phyloP scores from a whole-genome alignment of 2,329 filamentous ascomycete genomes.

The Fusarium buxicola region DNA sequence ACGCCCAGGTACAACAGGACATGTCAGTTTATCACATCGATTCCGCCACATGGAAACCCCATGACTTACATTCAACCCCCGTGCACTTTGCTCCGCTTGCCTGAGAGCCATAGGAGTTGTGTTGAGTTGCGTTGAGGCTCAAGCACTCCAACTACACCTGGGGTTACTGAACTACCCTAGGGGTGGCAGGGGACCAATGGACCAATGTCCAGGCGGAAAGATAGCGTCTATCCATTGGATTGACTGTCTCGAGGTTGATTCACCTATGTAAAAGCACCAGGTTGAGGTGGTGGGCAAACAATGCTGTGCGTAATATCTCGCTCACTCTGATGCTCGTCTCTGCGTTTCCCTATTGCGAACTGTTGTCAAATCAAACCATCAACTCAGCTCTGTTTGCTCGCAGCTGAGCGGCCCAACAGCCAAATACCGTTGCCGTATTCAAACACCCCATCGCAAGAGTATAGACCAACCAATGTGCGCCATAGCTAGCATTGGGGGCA shows the following conservation, averaged over 20 bases:
- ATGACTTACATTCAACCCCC: conserved; percentile 9
- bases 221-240: neutral
- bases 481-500: conserved; percentile 3
- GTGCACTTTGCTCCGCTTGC: neutral
- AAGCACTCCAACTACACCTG: neutral
- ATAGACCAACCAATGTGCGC: conserved; percentile 8
- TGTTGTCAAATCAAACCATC: conserved; percentile 10
- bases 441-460: conserved; percentile 5
- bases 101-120: no score
- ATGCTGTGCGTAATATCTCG: conserved; percentile 4
- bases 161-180: neutral
- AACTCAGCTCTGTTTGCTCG: conserved; percentile 1
- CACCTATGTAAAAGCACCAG: neutral
- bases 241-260: neutral
- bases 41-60: neutral
- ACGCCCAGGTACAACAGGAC: conserved; percentile 8
- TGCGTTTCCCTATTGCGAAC: conserved; percentile 2
- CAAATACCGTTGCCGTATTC: neutral
- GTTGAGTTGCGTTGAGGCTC: no score
- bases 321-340: conserved; percentile 16
- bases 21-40: conserved; percentile 15
- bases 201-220: neutral
- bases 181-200: neutral
- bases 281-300: neutral
- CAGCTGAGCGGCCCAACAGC: conserved; percentile 4